These are phyloP conservation scores for Suillus paluster DNA, from an alignment of 768 basidiomycete genomes.

Conservation along the genomic window DNA sequence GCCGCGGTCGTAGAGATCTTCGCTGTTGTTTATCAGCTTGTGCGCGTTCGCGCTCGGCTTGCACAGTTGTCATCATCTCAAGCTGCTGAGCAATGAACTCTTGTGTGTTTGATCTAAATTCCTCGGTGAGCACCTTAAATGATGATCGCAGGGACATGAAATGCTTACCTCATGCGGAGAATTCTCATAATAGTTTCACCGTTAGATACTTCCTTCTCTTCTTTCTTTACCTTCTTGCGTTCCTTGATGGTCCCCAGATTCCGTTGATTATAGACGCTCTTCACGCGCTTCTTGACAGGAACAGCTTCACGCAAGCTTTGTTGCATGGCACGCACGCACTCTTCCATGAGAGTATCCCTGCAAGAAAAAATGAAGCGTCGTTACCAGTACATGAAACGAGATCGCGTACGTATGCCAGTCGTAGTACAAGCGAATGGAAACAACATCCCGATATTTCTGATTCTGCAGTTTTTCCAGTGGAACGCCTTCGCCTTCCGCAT, in stretches of 20 bases:
- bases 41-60: conserved; percentile 80
- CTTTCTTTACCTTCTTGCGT: conserved; percentile 89
- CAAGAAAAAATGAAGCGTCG: conserved; percentile 13
- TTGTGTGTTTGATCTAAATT: conserved; percentile 68
- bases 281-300: conserved; percentile 84
- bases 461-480: conserved; percentile 87
- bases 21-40: conserved; percentile 62
- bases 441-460: conserved; percentile 90
- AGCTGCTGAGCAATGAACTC: conserved; percentile 91
- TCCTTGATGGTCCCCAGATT: conserved; percentile 97
- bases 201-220: conserved; percentile 73
- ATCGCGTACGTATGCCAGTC: conserved; percentile 87
- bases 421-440: conserved; percentile 92
- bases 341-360: conserved; percentile 88
- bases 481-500: conserved; percentile 91
- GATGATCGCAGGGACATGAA: background rate
- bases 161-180: conserved; percentile 85
- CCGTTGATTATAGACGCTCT: conserved; percentile 90
- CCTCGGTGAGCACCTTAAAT: background rate
- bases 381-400: background rate
- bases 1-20: conserved; percentile 58
- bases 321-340: conserved; percentile 96
- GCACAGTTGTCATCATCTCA: conserved; percentile 80
- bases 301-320: conserved; percentile 76
- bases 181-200: conserved; percentile 95